These are phyloP conservation scores for Cladosporium velox DNA, from an alignment of 2,329 filamentous ascomycete species.

Conservation along the genomic window DNA sequence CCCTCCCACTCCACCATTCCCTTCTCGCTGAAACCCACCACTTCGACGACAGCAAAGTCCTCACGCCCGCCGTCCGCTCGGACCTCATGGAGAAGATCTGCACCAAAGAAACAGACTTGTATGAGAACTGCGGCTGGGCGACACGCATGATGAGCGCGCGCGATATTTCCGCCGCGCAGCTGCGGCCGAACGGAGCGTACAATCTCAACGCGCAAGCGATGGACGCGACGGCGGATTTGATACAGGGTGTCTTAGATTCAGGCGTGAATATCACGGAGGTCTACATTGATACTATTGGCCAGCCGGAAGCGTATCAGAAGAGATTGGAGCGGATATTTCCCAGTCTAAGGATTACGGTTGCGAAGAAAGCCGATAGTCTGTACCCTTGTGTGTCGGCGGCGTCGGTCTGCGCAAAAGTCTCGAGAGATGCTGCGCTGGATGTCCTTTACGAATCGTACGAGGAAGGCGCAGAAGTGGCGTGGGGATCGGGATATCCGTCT, in stretches of 20 bases:
- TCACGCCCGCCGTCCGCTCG: slow-evolving; percentile 77
- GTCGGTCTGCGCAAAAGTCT: slow-evolving; percentile 94
- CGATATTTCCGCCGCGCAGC: slow-evolving; percentile 79
- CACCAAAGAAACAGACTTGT: slow-evolving; percentile 60
- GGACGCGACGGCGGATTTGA: slow-evolving; percentile 84
- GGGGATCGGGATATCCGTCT: slow-evolving; percentile 93
- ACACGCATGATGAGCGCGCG: slow-evolving; percentile 77
- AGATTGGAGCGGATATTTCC: slow-evolving; percentile 85
- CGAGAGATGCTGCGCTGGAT: slow-evolving; percentile 85
- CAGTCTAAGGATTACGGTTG: slow-evolving; percentile 54
- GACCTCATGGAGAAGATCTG: slow-evolving; percentile 72
- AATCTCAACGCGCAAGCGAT: slow-evolving; percentile 96
- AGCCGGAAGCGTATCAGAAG: slow-evolving; percentile 78
- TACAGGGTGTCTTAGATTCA: slow-evolving; percentile 71
- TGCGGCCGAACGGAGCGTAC: slow-evolving; percentile 64
- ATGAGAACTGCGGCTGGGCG: slow-evolving; percentile 77
- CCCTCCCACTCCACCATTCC: slow-evolving; percentile 64
- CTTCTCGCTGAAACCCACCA: slow-evolving; percentile 77
- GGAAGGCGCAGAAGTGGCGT: slow-evolving; percentile 46
- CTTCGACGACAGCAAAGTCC: slow-evolving; percentile 94
- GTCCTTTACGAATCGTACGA: slow-evolving; percentile 65
- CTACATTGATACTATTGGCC: slow-evolving; percentile 93
- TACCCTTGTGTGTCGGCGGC: slow-evolving; percentile 93
- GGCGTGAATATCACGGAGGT: slow-evolving; percentile 86
- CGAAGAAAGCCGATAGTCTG: slow-evolving; percentile 81